Base-by-base conservation (phyloP, 2,329 filamentous ascomycete genomes). In the Colletotrichum gigasporum region DNA sequence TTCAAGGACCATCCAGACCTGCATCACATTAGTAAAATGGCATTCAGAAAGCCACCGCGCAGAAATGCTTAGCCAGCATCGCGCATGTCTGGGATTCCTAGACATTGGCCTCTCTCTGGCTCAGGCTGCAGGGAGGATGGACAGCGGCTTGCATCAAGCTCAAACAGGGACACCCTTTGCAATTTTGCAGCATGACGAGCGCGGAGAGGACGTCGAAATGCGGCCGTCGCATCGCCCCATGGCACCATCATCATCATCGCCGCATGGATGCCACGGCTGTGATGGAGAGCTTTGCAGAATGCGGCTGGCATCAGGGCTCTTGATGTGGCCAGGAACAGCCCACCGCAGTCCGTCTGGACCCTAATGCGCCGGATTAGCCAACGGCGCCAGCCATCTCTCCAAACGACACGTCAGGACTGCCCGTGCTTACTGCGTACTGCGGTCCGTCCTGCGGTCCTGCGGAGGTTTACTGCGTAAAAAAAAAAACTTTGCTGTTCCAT, bases 131-230 rank as follows among this genome's bases (percentile, higher is more conserved):
- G 7, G 22, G 53, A 51, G 45, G 53, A 26, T 58, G 44, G 20
- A 3, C 20, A 10, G 18, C n/a, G 60, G 37, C 41, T 16, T 37
- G 56, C 56, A 61, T 55, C 56, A 55, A 30, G 20, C 30, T 39
- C 34, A 30, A 35, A 26, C 48, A 64, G 62, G 62, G 62, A 50
- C 48, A 62, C 22, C 62, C 56, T 55, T 64, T 20, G 26, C 20
- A 51, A 28, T 9, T n/a, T 35, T 20, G 22, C 34, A 32, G 42
- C 56, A 50, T 54, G 61, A 50, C 34, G 62, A 44, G 42, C 16
- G 28, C 56, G 48, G 39, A 63, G 18, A 28, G 26, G 22, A 50
- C 28, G 37, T 51, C 18, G 20, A 55, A 12, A 44, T 34, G 28
- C 39, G 51, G 48, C 48, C 34, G 53, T 34, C 24, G 50, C 48